Evolutionary conservation across 2,329 filamentous ascomycete genomes (phyloP).

Genomic region (Zymoseptoria passerinii): DNA sequence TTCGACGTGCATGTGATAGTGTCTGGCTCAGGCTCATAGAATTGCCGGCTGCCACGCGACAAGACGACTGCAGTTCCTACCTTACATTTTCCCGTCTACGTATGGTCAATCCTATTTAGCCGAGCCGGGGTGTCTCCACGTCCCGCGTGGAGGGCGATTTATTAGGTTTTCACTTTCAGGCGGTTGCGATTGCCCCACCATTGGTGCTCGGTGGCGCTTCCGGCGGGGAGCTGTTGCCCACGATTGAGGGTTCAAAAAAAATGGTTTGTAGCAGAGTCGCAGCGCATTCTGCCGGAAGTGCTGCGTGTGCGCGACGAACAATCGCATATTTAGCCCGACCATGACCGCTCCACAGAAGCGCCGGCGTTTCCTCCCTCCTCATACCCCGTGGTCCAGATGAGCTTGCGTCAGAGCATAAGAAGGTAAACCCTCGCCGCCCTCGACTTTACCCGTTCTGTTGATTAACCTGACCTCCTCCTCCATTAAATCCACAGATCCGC

Average conservation of each 20-base stretch:
- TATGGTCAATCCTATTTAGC: not conserved
- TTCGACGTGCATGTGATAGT: not conserved
- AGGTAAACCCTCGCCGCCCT: conserved; percentile 2
- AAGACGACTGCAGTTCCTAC: not conserved
- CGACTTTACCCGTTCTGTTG: not conserved
- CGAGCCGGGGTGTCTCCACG: not conserved
- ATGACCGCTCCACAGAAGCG: conserved; percentile 4
- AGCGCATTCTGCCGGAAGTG: conserved; percentile 10
- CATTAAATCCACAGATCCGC: conserved; percentile 5
- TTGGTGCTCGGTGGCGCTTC: not conserved
- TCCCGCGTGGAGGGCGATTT: not conserved
- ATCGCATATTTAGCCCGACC: not conserved
- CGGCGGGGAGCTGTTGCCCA: not conserved
- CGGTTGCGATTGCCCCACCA: not conserved
- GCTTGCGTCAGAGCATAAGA: conserved; percentile 11
- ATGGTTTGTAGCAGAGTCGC: not conserved
- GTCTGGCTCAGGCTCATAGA: not conserved
- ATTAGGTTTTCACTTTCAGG: not conserved
- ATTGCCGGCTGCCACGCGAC: not conserved
- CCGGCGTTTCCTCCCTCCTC: not conserved
- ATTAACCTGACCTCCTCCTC: not conserved
- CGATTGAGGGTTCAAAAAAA: conserved; percentile 7
- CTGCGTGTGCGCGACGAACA: conserved; percentile 3
- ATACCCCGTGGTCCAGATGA: conserved; percentile 1
- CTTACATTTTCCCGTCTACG: not conserved